Conservation (phyloP, 2,329 filamentous ascomycete genomes). For the Ceratocystis harringtonii region DNA sequence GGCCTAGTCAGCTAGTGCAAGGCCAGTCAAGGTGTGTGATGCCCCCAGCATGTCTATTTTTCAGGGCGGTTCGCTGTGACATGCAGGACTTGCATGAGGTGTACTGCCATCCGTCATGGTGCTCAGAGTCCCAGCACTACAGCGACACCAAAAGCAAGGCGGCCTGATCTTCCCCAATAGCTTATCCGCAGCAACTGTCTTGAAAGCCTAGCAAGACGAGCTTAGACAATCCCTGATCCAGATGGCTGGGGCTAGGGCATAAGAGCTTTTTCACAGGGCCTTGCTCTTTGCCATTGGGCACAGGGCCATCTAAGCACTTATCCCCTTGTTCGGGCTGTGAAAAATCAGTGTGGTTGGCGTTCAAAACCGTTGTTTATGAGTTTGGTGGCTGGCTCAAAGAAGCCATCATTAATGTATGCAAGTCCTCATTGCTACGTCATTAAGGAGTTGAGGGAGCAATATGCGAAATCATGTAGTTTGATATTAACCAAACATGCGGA, state of each 20-base stretch:
- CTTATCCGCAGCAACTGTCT: no score
- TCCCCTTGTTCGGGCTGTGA: neutral
- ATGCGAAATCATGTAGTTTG: no score
- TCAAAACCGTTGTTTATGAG: neutral
- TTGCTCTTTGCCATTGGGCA: neutral
- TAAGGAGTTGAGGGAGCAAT: no score
- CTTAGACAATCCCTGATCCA: neutral
- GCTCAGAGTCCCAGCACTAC: no score
- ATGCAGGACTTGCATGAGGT: no score
- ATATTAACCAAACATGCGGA: no score
- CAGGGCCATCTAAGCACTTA: neutral
- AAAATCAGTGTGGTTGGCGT: constrained; percentile 9
- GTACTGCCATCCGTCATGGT: no score
- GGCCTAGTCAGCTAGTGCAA: neutral
- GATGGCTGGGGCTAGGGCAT: neutral
- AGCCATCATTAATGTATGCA: neutral
- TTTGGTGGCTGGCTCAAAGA: neutral
- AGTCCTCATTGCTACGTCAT: neutral
- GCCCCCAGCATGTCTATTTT: neutral
- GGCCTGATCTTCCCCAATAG: no score
- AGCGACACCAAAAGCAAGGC: no score
- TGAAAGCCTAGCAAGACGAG: no score
- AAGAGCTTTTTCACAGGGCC: neutral
- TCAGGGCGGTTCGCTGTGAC: no score
- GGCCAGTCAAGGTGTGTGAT: neutral